Conservation (phyloP, 2,329 filamentous ascomycete genomes). For the Huntiella abstrusa region DNA sequence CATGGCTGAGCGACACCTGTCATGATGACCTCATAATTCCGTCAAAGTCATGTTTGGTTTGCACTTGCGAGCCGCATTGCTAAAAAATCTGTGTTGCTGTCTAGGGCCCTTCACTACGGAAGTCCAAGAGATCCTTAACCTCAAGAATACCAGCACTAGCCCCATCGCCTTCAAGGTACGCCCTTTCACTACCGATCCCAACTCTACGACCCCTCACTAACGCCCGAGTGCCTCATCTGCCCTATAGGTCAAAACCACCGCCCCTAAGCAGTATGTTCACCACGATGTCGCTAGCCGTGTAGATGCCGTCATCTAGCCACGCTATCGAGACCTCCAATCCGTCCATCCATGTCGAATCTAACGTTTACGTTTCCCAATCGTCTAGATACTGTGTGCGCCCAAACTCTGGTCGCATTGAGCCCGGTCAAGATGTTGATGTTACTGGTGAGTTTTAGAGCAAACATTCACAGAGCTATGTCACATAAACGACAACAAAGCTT, state of each 20-base stretch:
- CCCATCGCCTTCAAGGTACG: constrained; percentile 54
- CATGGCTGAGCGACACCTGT: constrained; percentile 5
- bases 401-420: constrained; percentile 89
- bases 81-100: constrained; percentile 1
- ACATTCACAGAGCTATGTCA: background rate
- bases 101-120: constrained; percentile 48
- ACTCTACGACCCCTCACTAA: constrained; percentile 11
- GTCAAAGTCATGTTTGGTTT: background rate
- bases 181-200: background rate
- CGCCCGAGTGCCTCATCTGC: background rate
- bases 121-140: constrained; percentile 43
- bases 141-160: constrained; percentile 42
- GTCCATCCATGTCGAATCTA: background rate
- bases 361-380: constrained; percentile 5
- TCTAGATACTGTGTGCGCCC: constrained; percentile 88
- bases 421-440: constrained; percentile 77
- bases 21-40: constrained; percentile 7
- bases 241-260: constrained; percentile 89
- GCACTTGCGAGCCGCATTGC: constrained; percentile 1
- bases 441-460: constrained; percentile 42
- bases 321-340: background rate
- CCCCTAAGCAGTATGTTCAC: constrained; percentile 75
- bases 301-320: background rate
- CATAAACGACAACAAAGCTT: background rate
- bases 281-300: background rate